Conservation (phyloP, 2,329 filamentous ascomycete species). For the Tolypocladium sp. region DNA sequence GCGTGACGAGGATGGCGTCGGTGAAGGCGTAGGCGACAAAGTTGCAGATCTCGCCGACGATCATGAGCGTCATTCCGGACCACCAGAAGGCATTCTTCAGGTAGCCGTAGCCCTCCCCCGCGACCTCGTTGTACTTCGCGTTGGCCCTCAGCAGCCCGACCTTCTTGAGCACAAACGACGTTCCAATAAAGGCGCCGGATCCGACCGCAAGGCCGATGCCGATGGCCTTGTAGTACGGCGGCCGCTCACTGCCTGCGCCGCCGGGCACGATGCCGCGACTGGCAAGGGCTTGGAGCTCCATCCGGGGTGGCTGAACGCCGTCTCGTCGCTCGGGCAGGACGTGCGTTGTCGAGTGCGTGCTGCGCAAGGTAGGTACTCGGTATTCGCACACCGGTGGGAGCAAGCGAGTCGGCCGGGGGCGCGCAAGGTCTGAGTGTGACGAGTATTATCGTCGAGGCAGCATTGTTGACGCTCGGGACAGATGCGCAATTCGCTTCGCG, state of each 20-base stretch:
- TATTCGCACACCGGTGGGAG: not conserved
- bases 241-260: constrained; percentile 21
- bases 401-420: not conserved
- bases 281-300: not conserved
- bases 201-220: constrained; percentile 78
- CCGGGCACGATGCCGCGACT: not conserved
- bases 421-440: not conserved
- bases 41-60: constrained; percentile 92
- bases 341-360: not conserved
- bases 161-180: constrained; percentile 95
- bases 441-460: not conserved
- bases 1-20: constrained; percentile 90
- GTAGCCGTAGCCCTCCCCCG: constrained; percentile 94
- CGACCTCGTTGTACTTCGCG: constrained; percentile 90
- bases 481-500: not conserved
- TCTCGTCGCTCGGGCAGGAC: not conserved
- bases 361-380: not conserved
- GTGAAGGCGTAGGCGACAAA: constrained; percentile 96
- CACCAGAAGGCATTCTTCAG: constrained; percentile 95
- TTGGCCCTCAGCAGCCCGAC: constrained; percentile 84
- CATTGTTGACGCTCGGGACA: not conserved
- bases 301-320: not conserved
- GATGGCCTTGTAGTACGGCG: constrained; percentile 66
- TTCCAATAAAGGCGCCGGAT: constrained; percentile 87
- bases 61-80: constrained; percentile 94